Evolutionary conservation across 1,284 basidiomycete species (phyloP).

Genomic region (Neonothopanus nambi): DNA sequence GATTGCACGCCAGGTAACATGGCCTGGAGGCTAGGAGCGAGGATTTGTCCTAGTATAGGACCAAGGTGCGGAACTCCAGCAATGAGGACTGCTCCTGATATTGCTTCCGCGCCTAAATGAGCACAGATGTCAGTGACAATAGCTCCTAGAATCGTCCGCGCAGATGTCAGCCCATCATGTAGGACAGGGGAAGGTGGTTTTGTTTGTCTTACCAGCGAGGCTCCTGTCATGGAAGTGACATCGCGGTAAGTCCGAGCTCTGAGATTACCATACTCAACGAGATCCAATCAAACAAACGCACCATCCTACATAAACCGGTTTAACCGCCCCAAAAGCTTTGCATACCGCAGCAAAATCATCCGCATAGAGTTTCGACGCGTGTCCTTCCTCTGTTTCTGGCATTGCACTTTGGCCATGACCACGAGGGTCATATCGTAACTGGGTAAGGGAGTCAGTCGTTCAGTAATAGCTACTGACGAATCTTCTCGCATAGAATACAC

Average conservation of each 20-base stretch:
- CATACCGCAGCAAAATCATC: slow-evolving; percentile 29
- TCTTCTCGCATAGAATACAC: slow-evolving; percentile 7
- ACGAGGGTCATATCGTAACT: slow-evolving; percentile 36
- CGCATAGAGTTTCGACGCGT: slow-evolving; percentile 23
- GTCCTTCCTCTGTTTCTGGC: slow-evolving; percentile 19
- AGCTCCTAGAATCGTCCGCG: background rate
- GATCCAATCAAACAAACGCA: slow-evolving; percentile 14
- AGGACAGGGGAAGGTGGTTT: background rate
- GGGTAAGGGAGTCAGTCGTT: background rate
- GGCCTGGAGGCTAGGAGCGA: background rate
- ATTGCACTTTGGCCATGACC: slow-evolving; percentile 31
- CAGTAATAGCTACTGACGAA: background rate
- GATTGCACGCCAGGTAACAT: background rate
- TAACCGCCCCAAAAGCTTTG: slow-evolving; percentile 23
- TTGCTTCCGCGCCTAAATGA: slow-evolving; percentile 12
- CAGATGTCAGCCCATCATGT: background rate
- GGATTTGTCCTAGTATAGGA: background rate
- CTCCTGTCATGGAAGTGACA: background rate
- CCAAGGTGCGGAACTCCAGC: slow-evolving; percentile 1
- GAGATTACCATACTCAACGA: background rate
- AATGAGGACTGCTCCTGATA: slow-evolving; percentile 14
- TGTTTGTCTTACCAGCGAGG: slow-evolving; percentile 4
- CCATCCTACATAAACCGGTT: slow-evolving; percentile 28
- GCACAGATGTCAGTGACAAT: slow-evolving; percentile 15
- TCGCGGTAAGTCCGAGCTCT: background rate